phyloP scores from a whole-genome alignment of 2,329 filamentous ascomycete genomes.

The Pseudogymnoascus sp. region DNA sequence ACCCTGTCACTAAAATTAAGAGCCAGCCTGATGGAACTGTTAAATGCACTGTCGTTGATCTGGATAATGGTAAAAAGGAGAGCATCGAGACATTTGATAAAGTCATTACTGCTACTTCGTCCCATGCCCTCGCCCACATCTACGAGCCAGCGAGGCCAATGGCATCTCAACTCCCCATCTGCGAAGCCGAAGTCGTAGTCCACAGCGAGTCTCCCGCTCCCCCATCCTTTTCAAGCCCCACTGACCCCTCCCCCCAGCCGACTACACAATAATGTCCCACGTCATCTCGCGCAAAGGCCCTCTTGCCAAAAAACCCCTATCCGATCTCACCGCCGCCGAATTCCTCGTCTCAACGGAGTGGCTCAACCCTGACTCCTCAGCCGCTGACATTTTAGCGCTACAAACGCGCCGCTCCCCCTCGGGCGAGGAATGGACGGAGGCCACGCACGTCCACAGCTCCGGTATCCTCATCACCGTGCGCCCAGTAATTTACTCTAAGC shows the following conservation, averaged over 20 bases:
- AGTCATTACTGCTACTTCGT: not conserved
- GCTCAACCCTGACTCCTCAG: not conserved
- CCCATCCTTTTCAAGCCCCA: not conserved
- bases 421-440: not conserved
- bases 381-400: not conserved
- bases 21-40: not conserved
- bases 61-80: not conserved
- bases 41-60: not conserved
- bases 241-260: not conserved
- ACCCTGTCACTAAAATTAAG: not conserved
- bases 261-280: slow-evolving; percentile 1
- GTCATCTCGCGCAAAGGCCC: not conserved
- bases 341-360: not conserved
- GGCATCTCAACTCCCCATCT: slow-evolving; percentile 1
- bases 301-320: not conserved
- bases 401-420: not conserved
- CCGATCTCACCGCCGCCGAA: not conserved
- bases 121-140: not conserved
- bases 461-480: not conserved
- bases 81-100: not conserved
- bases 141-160: not conserved
- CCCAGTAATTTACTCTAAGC: not conserved
- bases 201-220: not conserved
- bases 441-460: not conserved
- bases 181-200: not conserved